Conservation (phyloP, 768 basidiomycete genomes). For the Amyloporia xantha region DNA sequence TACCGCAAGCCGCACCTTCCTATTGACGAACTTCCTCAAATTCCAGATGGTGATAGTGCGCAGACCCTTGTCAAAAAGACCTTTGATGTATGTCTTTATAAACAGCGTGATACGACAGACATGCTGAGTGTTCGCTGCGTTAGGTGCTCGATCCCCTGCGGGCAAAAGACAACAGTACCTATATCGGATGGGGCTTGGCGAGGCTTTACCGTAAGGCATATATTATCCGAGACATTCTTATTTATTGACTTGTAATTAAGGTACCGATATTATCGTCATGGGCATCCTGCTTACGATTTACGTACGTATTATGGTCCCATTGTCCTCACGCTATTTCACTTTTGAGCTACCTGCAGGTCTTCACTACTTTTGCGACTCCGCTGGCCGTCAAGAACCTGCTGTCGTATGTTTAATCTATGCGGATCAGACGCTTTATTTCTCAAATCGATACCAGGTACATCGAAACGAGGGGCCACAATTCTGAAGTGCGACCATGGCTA, state of each 20-base stretch:
- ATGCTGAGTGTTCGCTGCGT: too few relatives aligned
- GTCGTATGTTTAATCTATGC: not conserved
- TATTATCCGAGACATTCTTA: not conserved
- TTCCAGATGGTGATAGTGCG: conserved; percentile 41
- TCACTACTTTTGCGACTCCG: conserved; percentile 19
- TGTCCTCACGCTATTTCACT: conserved; percentile 15
- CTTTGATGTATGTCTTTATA: conserved; percentile 24
- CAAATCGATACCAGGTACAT: conserved; percentile 42
- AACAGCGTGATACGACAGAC: not conserved
- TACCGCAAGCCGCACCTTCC: conserved; percentile 39
- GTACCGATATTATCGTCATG: conserved; percentile 1
- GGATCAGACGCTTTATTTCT: conserved; percentile 10
- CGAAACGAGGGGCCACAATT: conserved; percentile 42
- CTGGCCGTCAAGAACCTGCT: not conserved
- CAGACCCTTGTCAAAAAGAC: conserved; percentile 28
- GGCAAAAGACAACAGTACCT: conserved; percentile 19
- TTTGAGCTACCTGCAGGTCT: conserved; percentile 18
- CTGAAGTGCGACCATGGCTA: conserved; percentile 56
- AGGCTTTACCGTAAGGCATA: conserved; percentile 17
- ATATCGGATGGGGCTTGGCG: conserved; percentile 26
- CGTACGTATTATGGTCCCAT: not conserved
- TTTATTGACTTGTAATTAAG: conserved; percentile 8
- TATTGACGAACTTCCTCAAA: conserved; percentile 35
- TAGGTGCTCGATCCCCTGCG: conserved; percentile 30
- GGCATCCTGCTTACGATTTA: not conserved